A percentile compares a stretch with the other conserved stretches of the same genome.
Evolutionary conservation across 108 stramenopile species (phyloP).

Genomic region (Fistulifera pelliculosa): DNA sequence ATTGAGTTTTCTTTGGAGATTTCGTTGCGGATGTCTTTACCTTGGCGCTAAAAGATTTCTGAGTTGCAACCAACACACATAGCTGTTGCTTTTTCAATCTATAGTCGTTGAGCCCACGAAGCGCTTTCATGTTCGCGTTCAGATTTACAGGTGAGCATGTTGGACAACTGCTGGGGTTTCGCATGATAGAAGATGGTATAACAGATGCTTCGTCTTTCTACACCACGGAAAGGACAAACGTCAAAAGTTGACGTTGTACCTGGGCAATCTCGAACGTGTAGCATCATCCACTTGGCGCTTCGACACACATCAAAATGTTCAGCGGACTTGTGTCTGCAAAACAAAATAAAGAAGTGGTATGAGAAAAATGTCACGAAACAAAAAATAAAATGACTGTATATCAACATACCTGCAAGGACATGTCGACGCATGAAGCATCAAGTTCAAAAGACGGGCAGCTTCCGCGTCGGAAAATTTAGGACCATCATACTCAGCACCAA

Average conservation of each 20-base stretch:
- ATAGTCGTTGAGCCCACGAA: slow-evolving; percentile 54
- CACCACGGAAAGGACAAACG: slow-evolving; percentile 93
- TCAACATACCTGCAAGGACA: slow-evolving; percentile 37
- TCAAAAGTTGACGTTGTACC: slow-evolving; percentile 70
- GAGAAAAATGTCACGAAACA: background rate
- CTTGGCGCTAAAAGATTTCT: too few relatives aligned
- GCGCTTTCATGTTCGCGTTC: slow-evolving; percentile 32
- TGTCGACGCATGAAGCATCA: slow-evolving; percentile 73
- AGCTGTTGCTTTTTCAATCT: slow-evolving; percentile 32
- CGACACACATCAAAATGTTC: slow-evolving; percentile 73
- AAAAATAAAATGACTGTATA: background rate
- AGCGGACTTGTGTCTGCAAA: slow-evolving; percentile 44
- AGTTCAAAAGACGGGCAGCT: slow-evolving; percentile 49
- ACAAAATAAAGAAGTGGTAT: slow-evolving; percentile 2
- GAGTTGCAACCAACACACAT: too few relatives aligned
- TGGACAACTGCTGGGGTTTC: slow-evolving; percentile 27
- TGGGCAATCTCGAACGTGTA: slow-evolving; percentile 87
- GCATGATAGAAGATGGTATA: slow-evolving; percentile 79
- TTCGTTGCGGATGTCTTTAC: too few relatives aligned
- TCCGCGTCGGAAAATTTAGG: slow-evolving; percentile 51
- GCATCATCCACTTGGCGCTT: slow-evolving; percentile 81
- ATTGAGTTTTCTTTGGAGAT: too few relatives aligned
- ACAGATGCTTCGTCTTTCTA: slow-evolving; percentile 78
- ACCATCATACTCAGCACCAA: slow-evolving; percentile 69
- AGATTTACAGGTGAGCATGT: slow-evolving; percentile 53